Conservation (phyloP, 176 grass and related monocot genomes). For the Eremochloa ophiuroides region DNA sequence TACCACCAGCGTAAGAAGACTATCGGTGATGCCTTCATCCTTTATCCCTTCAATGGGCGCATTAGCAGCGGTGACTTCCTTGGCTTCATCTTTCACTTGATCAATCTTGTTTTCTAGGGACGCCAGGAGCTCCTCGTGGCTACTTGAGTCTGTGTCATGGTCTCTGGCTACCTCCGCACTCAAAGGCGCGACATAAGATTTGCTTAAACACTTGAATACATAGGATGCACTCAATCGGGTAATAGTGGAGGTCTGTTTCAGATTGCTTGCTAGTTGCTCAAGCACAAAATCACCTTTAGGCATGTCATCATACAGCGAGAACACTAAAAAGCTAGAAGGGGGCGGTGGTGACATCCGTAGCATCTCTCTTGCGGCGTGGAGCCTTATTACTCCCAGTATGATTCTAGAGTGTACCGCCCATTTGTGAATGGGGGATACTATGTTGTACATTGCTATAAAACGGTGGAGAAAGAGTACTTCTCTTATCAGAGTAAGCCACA, state of each 20-base stretch:
- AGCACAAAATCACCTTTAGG: conserved; percentile 89
- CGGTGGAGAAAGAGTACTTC: conserved; percentile 72
- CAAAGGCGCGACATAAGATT: conserved; percentile 15
- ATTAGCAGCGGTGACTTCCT: conserved; percentile 57
- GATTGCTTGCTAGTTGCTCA: conserved; percentile 63
- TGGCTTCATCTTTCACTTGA: conserved; percentile 73
- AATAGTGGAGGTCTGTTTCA: conserved; percentile 62
- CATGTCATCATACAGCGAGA: conserved; percentile 69
- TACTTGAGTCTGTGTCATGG: conserved; percentile 31
- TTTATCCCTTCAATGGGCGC: conserved; percentile 58
- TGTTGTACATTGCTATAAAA: conserved; percentile 57
- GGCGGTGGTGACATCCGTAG: conserved; percentile 71
- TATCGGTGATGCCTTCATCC: conserved; percentile 74
- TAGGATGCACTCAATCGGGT: conserved; percentile 56
- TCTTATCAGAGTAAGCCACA: conserved; percentile 82
- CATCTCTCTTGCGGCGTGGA: conserved; percentile 88
- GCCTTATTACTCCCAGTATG: conserved; percentile 79
- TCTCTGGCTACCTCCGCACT: conserved; percentile 39
- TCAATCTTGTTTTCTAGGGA: conserved; percentile 54
- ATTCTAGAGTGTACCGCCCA: conserved; percentile 72
- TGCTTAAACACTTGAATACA: conserved; percentile 68
- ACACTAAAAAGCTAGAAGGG: conserved; percentile 68
- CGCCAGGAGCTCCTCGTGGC: conserved; percentile 31
- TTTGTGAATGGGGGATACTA: conserved; percentile 57
- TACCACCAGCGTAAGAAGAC: conserved; percentile 77